Conservation (phyloP, 257 asterid genomes). For the Penstemon newberryi region DNA sequence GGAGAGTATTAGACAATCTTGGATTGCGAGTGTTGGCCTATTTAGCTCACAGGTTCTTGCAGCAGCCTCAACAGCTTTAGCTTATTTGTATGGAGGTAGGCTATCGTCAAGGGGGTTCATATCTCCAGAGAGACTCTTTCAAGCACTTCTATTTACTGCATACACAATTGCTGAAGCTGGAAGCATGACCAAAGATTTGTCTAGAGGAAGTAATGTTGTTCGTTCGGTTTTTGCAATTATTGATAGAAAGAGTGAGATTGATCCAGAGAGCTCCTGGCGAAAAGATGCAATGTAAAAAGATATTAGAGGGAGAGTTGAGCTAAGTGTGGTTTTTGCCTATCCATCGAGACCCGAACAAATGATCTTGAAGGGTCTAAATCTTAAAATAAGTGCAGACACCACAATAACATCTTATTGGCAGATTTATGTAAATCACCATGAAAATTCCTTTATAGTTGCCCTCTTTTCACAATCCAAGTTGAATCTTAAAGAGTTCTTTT, state of each 20-base stretch:
- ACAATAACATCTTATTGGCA: slow-evolving; percentile 22
- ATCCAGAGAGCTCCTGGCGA: slow-evolving; percentile 44
- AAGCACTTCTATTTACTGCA: slow-evolving; percentile 80
- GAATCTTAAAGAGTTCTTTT: no score
- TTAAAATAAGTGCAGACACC: slow-evolving; percentile 56
- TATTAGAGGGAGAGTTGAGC: slow-evolving; percentile 61
- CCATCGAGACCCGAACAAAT: slow-evolving; percentile 65
- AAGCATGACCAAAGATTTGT: slow-evolving; percentile 84
- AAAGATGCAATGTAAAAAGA: slow-evolving; percentile 34
- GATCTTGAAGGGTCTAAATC: slow-evolving; percentile 58
- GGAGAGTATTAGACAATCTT: slow-evolving; percentile 66
- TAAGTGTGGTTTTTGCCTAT: slow-evolving; percentile 58
- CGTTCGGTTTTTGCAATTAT: slow-evolving; percentile 73
- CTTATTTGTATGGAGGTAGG: slow-evolving; percentile 83
- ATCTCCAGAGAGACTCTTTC: slow-evolving; percentile 61
- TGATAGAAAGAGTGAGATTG: slow-evolving; percentile 60
- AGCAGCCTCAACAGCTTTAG: slow-evolving; percentile 74
- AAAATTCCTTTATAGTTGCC: no score
- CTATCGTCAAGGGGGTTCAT: slow-evolving; percentile 44
- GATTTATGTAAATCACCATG: no score
- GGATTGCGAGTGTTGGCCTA: slow-evolving; percentile 68
- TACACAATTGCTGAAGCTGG: slow-evolving; percentile 90
- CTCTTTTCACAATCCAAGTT: no score
- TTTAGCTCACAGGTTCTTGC: slow-evolving; percentile 76
- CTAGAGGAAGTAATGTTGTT: slow-evolving; percentile 74